Base-by-base conservation (phyloP, 768 basidiomycete species). In the Suillus sp. region DNA sequence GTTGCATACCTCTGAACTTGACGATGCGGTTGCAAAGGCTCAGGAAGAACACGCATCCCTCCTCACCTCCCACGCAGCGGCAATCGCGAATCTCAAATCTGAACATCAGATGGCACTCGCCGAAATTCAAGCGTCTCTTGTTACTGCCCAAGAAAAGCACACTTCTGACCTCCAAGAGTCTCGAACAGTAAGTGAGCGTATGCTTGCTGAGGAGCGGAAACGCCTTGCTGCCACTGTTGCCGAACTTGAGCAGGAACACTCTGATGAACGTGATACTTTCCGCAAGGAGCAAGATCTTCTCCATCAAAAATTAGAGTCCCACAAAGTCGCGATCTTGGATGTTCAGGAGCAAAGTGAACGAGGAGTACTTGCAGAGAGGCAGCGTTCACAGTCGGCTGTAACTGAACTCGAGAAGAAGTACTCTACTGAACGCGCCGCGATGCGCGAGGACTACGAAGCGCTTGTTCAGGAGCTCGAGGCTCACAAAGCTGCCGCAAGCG, bases 271-370 rank as follows among this genome's bases (percentile, higher is more conserved):
- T 20, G 81, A 81, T 63, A 74, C 74, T 25, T 69, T 81, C 35
- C 67, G 71, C 32, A 75, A 72, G 63, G 77, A 78, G 47, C 77
- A 74, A 62, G 76, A 76, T 47, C 59, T 72, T 35, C 74, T 83
- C 13, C 51, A 62, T 30, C 67, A 86, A 64, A 88, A 93, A 71
- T 74, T 92, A 16, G 85, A 88, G 67, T 78, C 83, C 10, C 78
- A 86, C 71, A 89, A 87, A 70, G 68, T 75, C 8, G 74, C 77
- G 16, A 70, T 75, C 34, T 74, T 75, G 59, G 73, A 78, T 8
- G 59, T 65, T 40, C 68, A 67, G 32, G 65, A 64, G 22, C 61
- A 67, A 14, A 60, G 73, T 32, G 65, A 64, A 14, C 64, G 59
- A 16, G 59, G 55, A 34, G 58, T 77, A 50, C 73, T 70, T 38